A percentile compares a stretch with the other conserved stretches of the same genome.
Conservation (phyloP, 75 land plant genomes). For the Pinus tabuliformis region DNA sequence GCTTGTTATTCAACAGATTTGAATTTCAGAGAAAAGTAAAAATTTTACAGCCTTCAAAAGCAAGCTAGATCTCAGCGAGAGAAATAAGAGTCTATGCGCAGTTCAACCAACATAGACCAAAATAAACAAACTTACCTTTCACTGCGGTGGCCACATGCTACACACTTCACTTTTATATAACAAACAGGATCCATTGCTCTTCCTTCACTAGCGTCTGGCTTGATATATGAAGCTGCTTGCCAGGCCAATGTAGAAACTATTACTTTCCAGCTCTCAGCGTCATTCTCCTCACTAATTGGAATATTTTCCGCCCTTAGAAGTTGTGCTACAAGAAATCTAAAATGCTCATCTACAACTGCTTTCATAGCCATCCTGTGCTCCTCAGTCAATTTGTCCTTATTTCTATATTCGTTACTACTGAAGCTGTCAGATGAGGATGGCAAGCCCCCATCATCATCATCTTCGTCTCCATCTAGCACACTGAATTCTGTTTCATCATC, state of each 20-base stretch:
- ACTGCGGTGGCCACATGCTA: constrained; percentile 66
- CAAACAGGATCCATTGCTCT: constrained; percentile 79
- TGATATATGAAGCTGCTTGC: constrained; percentile 83
- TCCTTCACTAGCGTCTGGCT: constrained; percentile 60
- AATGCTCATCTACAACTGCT: constrained; percentile 68
- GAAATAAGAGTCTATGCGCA: too few relatives aligned
- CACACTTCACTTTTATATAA: constrained; percentile 92
- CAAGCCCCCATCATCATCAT: constrained; percentile 67
- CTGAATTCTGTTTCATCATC: constrained; percentile 63
- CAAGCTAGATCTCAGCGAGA: background rate
- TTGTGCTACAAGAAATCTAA: constrained; percentile 59
- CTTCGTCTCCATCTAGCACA: constrained; percentile 64
- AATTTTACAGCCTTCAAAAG: background rate
- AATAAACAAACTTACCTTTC: constrained; percentile 53
- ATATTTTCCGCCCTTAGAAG: constrained; percentile 63
- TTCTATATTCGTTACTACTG: constrained; percentile 28
- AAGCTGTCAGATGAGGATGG: constrained; percentile 47
- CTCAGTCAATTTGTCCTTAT: constrained; percentile 30
- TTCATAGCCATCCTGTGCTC: constrained; percentile 56
- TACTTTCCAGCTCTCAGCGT: constrained; percentile 60
- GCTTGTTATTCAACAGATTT: background rate
- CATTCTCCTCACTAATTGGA: constrained; percentile 57
- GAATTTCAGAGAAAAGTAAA: background rate
- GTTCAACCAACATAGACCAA: background rate
- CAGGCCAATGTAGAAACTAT: constrained; percentile 78